Base-by-base conservation (phyloP, 495 filamentous ascomycete genomes). In the Neurospora sp. region DNA sequence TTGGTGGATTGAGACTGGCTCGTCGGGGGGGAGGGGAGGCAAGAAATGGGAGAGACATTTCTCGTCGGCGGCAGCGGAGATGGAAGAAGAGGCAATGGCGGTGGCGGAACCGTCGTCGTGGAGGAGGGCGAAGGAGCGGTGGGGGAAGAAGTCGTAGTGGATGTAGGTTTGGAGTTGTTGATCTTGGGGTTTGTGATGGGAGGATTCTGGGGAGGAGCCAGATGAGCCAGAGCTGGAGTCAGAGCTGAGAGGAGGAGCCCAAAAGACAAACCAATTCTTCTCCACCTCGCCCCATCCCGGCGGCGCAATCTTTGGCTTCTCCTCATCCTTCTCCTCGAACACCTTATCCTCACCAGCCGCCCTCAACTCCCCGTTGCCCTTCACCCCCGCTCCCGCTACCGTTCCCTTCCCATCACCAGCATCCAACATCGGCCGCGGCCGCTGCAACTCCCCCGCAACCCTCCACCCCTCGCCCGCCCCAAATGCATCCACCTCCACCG, bases 201-300 rank as follows among this genome's bases (percentile, higher is more conserved):
- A 66, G 0, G 53, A 61, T 3, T 8, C 1, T 16, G 27, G 6
- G 14, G 46, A 53, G n/a, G n/a, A 48, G 5, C 1, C 20, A 5
- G 48, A 59, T 22, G n/a, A 31, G 53, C 8, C 20, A 10, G 27
- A 66, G 48, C 5, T 14, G 22, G 27, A 31, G 27, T 31, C 0
- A 31, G 3, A 35, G 53, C 0, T 16, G 16, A 27, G 53, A 27
- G 53, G 53, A 35, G 53, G 53, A 16, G 87, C 85, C 87, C 87
- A 88, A 78, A 88, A 89, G 10, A 86, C 35, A 48, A 89, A 88
- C 81, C 82, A 89, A 73, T 89, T 88, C 83, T 88, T 88, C 77
- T 89, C 86, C 5, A 88, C 46, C 9, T 74, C 38, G 7, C 69
- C 61, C 70, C 77, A 84, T 16, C 53, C 53, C 5, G 2, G 0